Evolutionary conservation across 1,284 basidiomycete species (phyloP), one percentile per base, ranked within the genome.

Genomic region (Malassezia obtusa): DNA sequence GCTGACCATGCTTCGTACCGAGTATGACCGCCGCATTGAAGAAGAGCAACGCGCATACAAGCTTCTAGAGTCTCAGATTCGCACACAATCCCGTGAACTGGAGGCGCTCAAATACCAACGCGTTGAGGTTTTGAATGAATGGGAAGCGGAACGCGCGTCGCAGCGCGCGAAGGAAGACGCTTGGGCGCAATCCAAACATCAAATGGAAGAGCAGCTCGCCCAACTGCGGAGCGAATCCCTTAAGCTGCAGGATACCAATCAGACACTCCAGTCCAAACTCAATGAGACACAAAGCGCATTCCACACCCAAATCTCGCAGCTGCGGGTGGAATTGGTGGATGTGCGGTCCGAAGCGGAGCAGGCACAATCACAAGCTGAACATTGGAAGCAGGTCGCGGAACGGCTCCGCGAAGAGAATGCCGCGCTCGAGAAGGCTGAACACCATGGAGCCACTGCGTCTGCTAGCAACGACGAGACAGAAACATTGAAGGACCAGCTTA

Each of bases 81-180:
- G 60, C 26, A 59, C 59, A 19, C 64, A 64, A 36, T 59, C 58
- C 45, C 62, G 62, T 26, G 66, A 71, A 41, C 45, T 69, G 15
- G 67, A 71, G 24, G 53, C 60, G 21, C 61, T 64, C 49, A 60
- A 67, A 37, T 56, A 59, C 17, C 63, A 69, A 39, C 50, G 65
- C n/a, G 59, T 64, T 21, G 67, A 67, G 38, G 49, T 68, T 31
- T 45, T 67, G 17, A 45, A 59, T 35, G 63, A 69, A 25, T 71
- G 68, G 68, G 67, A 71, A 15, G 50, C 59, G 22, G 53, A 55
- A 41, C 62, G 65, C 30, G 64, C 59, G 14, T 35, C 55, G 25
- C 41, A 49, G 4, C 52, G 50, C 6, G 17, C 57, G 3, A 58
- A 60, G 17, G 57, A 67, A 36, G 43, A 53, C 1, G 61, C 57